These are phyloP conservation scores for Pseudotsuga menziesii DNA, from an alignment of 75 land plant species.

Conservation along the genomic window DNA sequence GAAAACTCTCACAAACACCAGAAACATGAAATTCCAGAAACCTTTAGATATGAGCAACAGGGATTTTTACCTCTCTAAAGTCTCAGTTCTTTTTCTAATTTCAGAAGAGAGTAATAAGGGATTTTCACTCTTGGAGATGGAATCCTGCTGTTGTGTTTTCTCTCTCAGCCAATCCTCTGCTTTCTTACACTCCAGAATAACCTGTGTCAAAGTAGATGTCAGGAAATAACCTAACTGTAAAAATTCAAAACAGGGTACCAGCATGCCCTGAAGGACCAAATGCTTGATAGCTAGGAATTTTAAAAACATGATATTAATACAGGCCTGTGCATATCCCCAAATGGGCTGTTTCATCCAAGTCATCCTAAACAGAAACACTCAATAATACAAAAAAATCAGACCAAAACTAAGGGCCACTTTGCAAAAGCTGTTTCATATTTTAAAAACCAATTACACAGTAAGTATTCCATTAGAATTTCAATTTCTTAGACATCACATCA, in stretches of 20 bases:
- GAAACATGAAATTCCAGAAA: neutral
- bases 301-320: neutral
- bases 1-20: neutral
- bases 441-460: too few species aligned
- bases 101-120: slow-evolving; percentile 26
- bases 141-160: slow-evolving; percentile 32
- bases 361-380: too few species aligned
- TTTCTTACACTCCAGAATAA: slow-evolving; percentile 33
- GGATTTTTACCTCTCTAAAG: slow-evolving; percentile 18
- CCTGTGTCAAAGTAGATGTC: slow-evolving; percentile 15
- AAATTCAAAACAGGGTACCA: neutral
- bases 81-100: slow-evolving; percentile 35
- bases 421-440: too few species aligned
- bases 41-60: neutral
- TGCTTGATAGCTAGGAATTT: neutral
- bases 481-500: too few species aligned
- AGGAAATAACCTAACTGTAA: too few species aligned
- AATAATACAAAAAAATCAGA: too few species aligned
- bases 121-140: slow-evolving; percentile 23
- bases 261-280: neutral
- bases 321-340: neutral
- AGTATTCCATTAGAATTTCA: too few species aligned
- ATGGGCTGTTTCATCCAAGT: neutral
- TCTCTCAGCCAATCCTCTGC: slow-evolving; percentile 44
- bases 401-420: too few species aligned